Conservation (phyloP, 1,139 yeast genomes). For the Geotrichum fermentans region DNA sequence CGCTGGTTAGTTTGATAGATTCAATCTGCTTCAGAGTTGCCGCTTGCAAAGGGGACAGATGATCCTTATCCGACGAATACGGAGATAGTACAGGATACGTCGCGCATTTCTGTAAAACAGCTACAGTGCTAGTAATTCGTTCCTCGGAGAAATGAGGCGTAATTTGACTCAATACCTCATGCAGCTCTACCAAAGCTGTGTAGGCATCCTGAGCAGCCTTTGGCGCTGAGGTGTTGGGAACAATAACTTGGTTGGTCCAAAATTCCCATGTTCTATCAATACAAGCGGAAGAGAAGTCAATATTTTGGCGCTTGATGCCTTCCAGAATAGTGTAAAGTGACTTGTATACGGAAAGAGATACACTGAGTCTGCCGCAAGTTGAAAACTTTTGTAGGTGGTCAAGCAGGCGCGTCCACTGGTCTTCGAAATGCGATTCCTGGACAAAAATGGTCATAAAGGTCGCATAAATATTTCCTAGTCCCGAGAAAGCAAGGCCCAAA, state of each 20-base stretch:
- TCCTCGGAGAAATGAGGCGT: conserved; percentile 21
- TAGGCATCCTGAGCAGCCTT: conserved; percentile 31
- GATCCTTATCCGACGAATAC: conserved; percentile 34
- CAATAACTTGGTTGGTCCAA: conserved; percentile 53
- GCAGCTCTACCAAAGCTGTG: conserved; percentile 31
- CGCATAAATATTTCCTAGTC: conserved; percentile 50
- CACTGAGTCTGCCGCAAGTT: conserved; percentile 43
- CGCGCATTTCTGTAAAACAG: conserved; percentile 27
- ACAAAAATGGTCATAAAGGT: conserved; percentile 42
- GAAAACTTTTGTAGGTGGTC: conserved; percentile 44
- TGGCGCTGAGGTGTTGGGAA: conserved; percentile 28
- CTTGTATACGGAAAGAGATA: conserved; percentile 50
- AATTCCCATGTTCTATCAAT: conserved; percentile 49
- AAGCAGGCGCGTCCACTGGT: conserved; percentile 52
- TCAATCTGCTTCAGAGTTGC: conserved; percentile 30
- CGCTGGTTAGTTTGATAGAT: conserved; percentile 22
- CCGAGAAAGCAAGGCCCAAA: conserved; percentile 52
- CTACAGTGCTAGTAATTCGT: conserved; percentile 22
- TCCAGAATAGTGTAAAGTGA: conserved; percentile 48
- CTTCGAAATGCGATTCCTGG: conserved; percentile 25
- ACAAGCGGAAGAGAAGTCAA: conserved; percentile 37
- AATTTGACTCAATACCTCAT: conserved; percentile 26
- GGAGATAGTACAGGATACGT: conserved; percentile 32
- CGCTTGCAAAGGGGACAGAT: conserved; percentile 34
- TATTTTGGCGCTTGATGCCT: conserved; percentile 30